Conservation (phyloP, 2,329 filamentous ascomycete species). For the Cordyceps tenuipes region DNA sequence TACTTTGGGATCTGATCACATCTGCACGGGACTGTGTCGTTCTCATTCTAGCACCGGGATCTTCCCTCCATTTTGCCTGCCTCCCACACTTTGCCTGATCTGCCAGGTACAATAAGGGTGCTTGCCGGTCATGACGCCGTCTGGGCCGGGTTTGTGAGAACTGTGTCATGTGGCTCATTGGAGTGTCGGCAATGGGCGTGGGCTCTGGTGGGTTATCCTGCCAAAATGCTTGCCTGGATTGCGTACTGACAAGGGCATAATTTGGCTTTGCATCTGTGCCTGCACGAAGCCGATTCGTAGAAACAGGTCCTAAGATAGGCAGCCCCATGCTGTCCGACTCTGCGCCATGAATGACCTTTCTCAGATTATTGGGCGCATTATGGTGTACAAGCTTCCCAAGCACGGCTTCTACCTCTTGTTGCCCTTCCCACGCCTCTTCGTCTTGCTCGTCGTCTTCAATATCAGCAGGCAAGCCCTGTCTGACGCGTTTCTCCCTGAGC, state of each 20-base stretch:
- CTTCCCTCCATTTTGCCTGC: neutral
- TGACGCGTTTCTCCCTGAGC: neutral
- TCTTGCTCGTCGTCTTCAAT: neutral
- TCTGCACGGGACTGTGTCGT: neutral
- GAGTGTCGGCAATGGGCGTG: slow-evolving; percentile 1
- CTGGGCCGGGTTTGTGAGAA: neutral
- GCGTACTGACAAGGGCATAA: neutral
- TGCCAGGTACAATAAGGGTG: neutral
- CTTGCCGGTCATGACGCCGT: neutral
- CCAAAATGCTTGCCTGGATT: neutral
- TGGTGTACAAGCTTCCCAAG: neutral
- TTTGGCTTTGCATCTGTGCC: neutral
- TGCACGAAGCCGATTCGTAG: neutral
- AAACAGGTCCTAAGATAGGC: neutral
- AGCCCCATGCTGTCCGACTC: neutral
- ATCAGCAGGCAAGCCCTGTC: neutral
- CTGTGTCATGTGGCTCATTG: slow-evolving; percentile 8
- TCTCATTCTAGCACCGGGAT: neutral
- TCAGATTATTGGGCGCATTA: neutral
- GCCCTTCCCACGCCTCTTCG: neutral
- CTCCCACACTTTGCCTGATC: neutral
- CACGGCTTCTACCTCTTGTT: fast-evolving
- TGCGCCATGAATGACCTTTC: neutral
- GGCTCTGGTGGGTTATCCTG: neutral
- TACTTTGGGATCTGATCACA: neutral